A percentile compares a stretch with the other conserved stretches of the same genome.
Conservation (phyloP, 2,329 filamentous ascomycete genomes). For the Colletotrichum coccodes region DNA sequence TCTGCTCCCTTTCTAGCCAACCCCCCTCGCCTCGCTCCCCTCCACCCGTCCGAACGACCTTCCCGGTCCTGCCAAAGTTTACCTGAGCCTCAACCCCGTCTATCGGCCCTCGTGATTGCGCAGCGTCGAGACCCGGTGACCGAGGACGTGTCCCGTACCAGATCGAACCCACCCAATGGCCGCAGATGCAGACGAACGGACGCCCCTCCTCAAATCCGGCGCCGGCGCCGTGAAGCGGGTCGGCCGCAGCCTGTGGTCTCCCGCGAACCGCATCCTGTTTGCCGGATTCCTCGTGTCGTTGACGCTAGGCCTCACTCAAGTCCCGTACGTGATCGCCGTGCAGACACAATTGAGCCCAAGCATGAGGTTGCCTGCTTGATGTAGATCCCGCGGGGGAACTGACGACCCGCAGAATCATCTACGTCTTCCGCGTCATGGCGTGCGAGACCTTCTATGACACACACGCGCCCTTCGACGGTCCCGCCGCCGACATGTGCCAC, state of each 20-base stretch:
- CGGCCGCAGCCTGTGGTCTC: conserved; percentile 28
- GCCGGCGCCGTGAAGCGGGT: conserved; percentile 32
- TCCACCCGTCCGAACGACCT: background rate
- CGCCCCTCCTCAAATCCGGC: conserved; percentile 29
- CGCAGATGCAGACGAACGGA: conserved; percentile 26
- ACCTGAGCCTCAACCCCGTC: conserved; percentile 10
- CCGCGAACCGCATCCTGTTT: conserved; percentile 59
- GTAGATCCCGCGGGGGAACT: too few relatives aligned
- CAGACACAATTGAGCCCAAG: background rate
- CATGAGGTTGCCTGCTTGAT: too few relatives aligned
- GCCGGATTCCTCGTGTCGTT: conserved; percentile 69
- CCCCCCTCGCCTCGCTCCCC: background rate
- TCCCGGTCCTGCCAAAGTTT: conserved; percentile 17
- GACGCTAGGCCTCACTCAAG: conserved; percentile 60
- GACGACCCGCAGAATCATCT: conserved; percentile 55
- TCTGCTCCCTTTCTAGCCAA: background rate
- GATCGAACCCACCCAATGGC: conserved; percentile 11
- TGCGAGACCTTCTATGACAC: conserved; percentile 75
- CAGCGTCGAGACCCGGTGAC: background rate
- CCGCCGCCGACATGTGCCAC: conserved; percentile 63
- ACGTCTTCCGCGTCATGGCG: conserved; percentile 77
- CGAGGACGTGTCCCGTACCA: background rate
- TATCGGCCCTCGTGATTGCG: background rate
- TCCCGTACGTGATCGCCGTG: conserved; percentile 49
- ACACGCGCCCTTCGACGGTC: conserved; percentile 60